Evolutionary conservation across 164 flowering plant genomes (phyloP).

Genomic region (Vitis amurensis): DNA sequence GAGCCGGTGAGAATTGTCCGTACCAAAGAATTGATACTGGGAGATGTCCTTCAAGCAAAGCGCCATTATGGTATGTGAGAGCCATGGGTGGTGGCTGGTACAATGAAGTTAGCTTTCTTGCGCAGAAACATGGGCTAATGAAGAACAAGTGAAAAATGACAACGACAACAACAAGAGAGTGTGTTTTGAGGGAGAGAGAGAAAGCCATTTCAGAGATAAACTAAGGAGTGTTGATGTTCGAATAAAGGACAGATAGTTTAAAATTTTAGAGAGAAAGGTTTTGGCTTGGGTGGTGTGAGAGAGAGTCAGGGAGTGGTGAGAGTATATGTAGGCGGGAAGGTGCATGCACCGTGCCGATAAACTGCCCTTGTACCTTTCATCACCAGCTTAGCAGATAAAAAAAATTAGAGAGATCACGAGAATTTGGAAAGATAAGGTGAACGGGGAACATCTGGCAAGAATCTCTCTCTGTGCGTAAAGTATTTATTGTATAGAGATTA

Average conservation of each 20-base stretch:
- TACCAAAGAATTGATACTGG: slow-evolving; percentile 44
- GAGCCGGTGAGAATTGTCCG: slow-evolving; percentile 41
- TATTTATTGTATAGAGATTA: slow-evolving; percentile 4
- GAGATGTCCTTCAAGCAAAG: slow-evolving; percentile 42
- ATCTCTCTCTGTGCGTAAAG: slow-evolving; percentile 3
- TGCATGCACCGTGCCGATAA: slow-evolving; percentile 25
- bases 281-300: neutral
- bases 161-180: slow-evolving; percentile 11
- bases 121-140: slow-evolving; percentile 9
- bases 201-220: slow-evolving; percentile 15
- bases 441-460: slow-evolving; percentile 7
- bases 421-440: slow-evolving; percentile 16
- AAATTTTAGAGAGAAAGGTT: neutral
- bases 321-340: slow-evolving; percentile 18
- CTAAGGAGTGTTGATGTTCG: too few species aligned
- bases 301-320: neutral
- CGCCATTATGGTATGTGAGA: slow-evolving; percentile 44
- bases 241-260: too few species aligned
- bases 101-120: slow-evolving; percentile 34
- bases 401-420: slow-evolving; percentile 18
- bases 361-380: slow-evolving; percentile 6
- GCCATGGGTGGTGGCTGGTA: slow-evolving; percentile 34
- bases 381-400: slow-evolving; percentile 2
- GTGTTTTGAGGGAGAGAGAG: neutral
- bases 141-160: slow-evolving; percentile 13